These are phyloP conservation scores for Colletotrichum karsti DNA, from an alignment of 2,329 filamentous ascomycete species.

Conservation along the genomic window DNA sequence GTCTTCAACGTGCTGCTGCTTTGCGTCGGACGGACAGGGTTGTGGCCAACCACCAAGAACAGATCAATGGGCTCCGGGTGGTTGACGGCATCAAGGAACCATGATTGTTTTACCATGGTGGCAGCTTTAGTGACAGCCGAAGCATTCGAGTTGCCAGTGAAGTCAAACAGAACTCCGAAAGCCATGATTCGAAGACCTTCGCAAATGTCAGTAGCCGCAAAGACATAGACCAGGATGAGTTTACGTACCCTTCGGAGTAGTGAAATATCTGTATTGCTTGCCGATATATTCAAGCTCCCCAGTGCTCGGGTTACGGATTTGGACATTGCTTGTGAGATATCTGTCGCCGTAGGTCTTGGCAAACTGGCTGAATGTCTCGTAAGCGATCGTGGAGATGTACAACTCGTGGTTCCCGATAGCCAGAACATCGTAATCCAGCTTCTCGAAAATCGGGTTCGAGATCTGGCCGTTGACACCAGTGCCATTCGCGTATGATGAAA, in stretches of 20 bases:
- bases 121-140: slow-evolving; percentile 67
- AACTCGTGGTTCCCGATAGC: slow-evolving; percentile 70
- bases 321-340: slow-evolving; percentile 55
- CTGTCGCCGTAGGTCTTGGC: slow-evolving; percentile 61
- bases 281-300: slow-evolving; percentile 51
- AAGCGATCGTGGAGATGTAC: slow-evolving; percentile 68
- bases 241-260: slow-evolving; percentile 42
- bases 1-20: slow-evolving; percentile 51
- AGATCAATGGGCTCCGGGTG: slow-evolving; percentile 65
- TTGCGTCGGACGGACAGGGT: slow-evolving; percentile 58
- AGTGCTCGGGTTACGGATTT: slow-evolving; percentile 49
- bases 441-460: slow-evolving; percentile 55
- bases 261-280: slow-evolving; percentile 53
- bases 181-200: slow-evolving; percentile 50
- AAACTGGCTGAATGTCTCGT: slow-evolving; percentile 68
- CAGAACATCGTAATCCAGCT: slow-evolving; percentile 52
- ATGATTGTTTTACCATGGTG: slow-evolving; percentile 59
- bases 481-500: slow-evolving; percentile 16
- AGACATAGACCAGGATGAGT: not conserved
- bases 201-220: rapidly evolving
- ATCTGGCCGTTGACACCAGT: slow-evolving; percentile 58
- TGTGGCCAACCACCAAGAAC: slow-evolving; percentile 72
- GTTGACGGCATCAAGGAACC: slow-evolving; percentile 68
- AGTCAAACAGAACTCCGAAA: slow-evolving; percentile 54
- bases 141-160: slow-evolving; percentile 66